Conservation (phyloP, 106 monocot genomes). For the Alisma plantagoaquatica region DNA sequence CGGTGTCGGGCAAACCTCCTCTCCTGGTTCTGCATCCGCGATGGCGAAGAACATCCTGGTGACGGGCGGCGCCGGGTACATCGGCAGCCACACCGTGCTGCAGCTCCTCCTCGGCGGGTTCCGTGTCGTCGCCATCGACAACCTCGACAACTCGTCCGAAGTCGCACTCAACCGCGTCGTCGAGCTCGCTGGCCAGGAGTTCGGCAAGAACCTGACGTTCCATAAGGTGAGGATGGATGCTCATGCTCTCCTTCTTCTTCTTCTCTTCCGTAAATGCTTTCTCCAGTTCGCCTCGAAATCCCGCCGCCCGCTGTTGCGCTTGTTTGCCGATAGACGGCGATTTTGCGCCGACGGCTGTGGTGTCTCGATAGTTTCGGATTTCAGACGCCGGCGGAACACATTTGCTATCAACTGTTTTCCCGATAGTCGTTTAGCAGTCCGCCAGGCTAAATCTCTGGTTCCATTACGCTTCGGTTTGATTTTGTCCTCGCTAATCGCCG, state of each 20-base stretch:
- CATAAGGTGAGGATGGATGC: too few species aligned
- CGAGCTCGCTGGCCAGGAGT: slow-evolving; percentile 32
- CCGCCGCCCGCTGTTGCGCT: not conserved
- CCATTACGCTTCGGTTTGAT: too few species aligned
- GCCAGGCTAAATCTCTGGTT: too few species aligned
- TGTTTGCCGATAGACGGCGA: not conserved
- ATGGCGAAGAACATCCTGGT: slow-evolving; percentile 21
- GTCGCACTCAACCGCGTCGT: slow-evolving; percentile 35
- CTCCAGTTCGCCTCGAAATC: too few species aligned
- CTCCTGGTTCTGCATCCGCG: too few species aligned
- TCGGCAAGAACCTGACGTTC: slow-evolving; percentile 37
- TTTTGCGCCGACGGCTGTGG: not conserved
- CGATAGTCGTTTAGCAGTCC: too few species aligned
- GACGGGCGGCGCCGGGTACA: slow-evolving; percentile 41
- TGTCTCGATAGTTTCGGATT: not conserved
- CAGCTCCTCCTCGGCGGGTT: slow-evolving; percentile 43
- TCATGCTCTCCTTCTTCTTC: too few species aligned
- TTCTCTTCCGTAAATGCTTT: too few species aligned
- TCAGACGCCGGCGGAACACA: not conserved
- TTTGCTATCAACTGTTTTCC: too few species aligned
- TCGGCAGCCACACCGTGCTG: slow-evolving; percentile 43
- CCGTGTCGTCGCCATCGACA: slow-evolving; percentile 43
- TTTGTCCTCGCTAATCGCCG: too few species aligned
- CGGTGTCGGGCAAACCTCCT: too few species aligned
- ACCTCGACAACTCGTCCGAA: slow-evolving; percentile 62